Base-by-base conservation (phyloP, 2,329 filamentous ascomycete genomes). In the Fusarium sp. region DNA sequence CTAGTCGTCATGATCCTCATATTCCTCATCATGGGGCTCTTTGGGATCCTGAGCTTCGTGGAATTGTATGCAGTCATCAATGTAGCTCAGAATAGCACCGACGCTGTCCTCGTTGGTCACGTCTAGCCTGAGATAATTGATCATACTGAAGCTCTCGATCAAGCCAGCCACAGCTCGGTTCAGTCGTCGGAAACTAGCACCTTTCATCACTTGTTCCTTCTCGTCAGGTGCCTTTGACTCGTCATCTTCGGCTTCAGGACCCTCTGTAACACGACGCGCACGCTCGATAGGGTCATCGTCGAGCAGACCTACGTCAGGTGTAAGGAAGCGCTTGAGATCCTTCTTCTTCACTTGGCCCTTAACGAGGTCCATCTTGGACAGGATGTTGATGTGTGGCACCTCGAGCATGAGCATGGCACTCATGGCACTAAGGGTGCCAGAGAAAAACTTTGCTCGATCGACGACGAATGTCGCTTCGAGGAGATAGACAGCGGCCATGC, bases 351-450 rank as follows among this genome's bases (percentile, higher is more conserved):
- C 89, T 82, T 96, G 93, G 42, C 93, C 94, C 80, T 96, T 96
- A 74, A 98, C 91, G 69, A 98, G 88, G 80, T 99, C 96, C 95
- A 98, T 98, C 84, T 99, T 99, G 79, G 93, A 97, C 62, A 99
- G 85, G 68, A 99, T 92, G 80, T 99, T 99, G 79, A 99, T 90
- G 80, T 99, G 96, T 9, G 96, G 96, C 73, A 98, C 90, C 83
- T 98, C 96, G 71, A 99, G 89, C 94, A 98, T 96, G 78, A 99
- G 90, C 96, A 99, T 99, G 73, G 96, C 95, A 78, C 93, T 97
- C 96, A 99, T 98, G 73, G 96, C 96, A 79, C 93, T 96, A 67
- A 99, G 86, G 0, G 96, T 97, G 18, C 96, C 96, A 1, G 96
- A 92, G 82, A 99, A 98, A 87, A 97, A 99, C 84, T 98, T 99